A percentile compares a stretch with the other conserved stretches of the same genome.
Evolutionary conservation across 1,284 basidiomycete species (phyloP).

Genomic region (Sphagnurus paluster): DNA sequence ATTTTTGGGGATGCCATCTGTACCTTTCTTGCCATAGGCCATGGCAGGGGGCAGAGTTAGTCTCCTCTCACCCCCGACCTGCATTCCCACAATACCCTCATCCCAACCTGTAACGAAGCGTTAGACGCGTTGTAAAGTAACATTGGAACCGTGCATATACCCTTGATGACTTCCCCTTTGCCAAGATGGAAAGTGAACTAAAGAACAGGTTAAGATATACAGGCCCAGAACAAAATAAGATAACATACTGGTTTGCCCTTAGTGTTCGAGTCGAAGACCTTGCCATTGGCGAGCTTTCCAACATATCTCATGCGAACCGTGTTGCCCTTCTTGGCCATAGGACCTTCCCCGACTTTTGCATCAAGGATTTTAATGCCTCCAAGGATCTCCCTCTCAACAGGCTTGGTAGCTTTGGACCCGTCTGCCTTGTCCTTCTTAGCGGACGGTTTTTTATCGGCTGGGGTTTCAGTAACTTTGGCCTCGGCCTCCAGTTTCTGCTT

Average conservation of each 20-base stretch:
- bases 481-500: slow-evolving; percentile 36
- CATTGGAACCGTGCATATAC: slow-evolving; percentile 30
- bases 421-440: slow-evolving; percentile 27
- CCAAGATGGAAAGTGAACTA: slow-evolving; percentile 89
- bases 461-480: slow-evolving; percentile 33
- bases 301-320: slow-evolving; percentile 87
- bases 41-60: slow-evolving; percentile 75
- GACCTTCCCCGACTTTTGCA: slow-evolving; percentile 77
- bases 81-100: slow-evolving; percentile 89
- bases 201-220: slow-evolving; percentile 9
- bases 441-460: slow-evolving; percentile 38
- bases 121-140: neutral
- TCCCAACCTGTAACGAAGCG: slow-evolving; percentile 71
- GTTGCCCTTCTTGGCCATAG: slow-evolving; percentile 84
- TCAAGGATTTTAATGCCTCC: slow-evolving; percentile 84
- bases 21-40: slow-evolving; percentile 67
- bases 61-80: slow-evolving; percentile 85
- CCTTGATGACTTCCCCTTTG: slow-evolving; percentile 90
- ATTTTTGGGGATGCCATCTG: slow-evolving; percentile 59
- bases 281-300: slow-evolving; percentile 85
- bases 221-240: neutral
- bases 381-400: slow-evolving; percentile 51
- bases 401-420: slow-evolving; percentile 29
- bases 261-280: slow-evolving; percentile 87
- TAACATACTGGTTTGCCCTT: slow-evolving; percentile 79